Conservation (phyloP, 768 basidiomycete species). For the Lactarius hatsudake region DNA sequence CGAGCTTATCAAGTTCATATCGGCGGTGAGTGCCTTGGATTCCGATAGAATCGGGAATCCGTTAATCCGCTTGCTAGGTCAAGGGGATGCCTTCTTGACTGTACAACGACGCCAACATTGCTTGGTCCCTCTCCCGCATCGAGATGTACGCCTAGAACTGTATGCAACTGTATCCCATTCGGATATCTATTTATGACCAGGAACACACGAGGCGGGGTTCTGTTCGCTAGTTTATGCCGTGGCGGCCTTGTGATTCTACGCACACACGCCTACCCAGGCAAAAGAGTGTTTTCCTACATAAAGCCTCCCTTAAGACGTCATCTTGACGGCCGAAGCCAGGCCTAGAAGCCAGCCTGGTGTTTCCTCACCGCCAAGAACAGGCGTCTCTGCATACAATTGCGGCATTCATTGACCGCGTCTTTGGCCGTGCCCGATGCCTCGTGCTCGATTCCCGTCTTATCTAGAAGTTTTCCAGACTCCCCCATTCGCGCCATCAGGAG, state of each 20-base stretch:
- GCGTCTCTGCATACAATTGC: background rate
- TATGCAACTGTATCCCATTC: background rate
- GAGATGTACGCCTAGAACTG: background rate
- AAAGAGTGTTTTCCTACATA: background rate
- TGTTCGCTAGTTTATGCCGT: background rate
- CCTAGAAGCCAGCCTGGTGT: background rate
- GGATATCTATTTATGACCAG: background rate
- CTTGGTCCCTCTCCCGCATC: background rate
- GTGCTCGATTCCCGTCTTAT: background rate
- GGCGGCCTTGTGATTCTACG: background rate
- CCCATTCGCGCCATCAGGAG: background rate
- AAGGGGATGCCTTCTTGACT: background rate
- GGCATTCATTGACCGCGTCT: background rate
- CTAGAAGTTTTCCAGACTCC: background rate
- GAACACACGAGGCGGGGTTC: background rate
- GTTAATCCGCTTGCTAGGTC: background rate
- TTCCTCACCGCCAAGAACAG: background rate
- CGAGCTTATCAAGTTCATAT: conserved; percentile 11
- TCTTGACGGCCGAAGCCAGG: background rate
- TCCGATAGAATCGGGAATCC: background rate
- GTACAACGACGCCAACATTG: background rate
- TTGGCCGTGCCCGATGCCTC: background rate
- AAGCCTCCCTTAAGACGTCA: background rate
- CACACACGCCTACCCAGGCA: background rate
- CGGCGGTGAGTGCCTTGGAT: background rate